phyloP scores from a whole-genome alignment of 345 rosid species.

The Hypericum perforatum region DNA sequence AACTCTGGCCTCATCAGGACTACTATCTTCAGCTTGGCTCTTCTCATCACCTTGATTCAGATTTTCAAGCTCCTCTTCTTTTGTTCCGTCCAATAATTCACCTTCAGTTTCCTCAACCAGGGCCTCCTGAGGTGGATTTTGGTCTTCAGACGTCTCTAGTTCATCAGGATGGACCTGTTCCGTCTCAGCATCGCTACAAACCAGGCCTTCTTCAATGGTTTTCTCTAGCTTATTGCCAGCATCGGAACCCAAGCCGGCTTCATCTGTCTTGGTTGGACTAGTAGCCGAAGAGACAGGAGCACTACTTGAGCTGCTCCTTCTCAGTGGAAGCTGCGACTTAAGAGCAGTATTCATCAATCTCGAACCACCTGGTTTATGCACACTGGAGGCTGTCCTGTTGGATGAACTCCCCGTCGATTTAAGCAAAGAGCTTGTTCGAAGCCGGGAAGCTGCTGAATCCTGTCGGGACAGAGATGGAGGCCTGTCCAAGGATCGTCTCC shows the following conservation, averaged over 20 bases:
- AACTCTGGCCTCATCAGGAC: slow-evolving; percentile 15
- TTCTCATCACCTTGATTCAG: neutral
- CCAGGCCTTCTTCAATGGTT: slow-evolving; percentile 29
- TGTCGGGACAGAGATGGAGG: slow-evolving; percentile 36
- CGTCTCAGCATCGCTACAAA: slow-evolving; percentile 18
- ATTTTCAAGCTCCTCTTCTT: slow-evolving; percentile 2
- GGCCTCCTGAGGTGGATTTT: neutral
- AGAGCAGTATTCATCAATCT: too few species aligned
- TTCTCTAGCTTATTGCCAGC: too few species aligned
- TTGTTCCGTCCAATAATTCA: too few species aligned
- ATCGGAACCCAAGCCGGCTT: too few species aligned
- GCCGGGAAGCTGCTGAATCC: slow-evolving; percentile 24
- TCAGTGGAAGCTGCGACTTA: too few species aligned
- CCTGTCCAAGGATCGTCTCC: slow-evolving; percentile 74
- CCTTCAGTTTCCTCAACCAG: slow-evolving; percentile 1
- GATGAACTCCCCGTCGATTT: too few species aligned
- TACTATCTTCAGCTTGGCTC: slow-evolving; percentile 15
- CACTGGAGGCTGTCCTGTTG: too few species aligned
- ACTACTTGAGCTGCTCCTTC: too few species aligned
- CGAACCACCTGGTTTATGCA: too few species aligned
- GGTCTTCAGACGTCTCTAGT: slow-evolving; percentile 14
- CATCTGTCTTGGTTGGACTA: too few species aligned
- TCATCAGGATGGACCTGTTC: slow-evolving; percentile 10
- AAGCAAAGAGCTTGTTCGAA: neutral
- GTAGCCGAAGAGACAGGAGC: too few species aligned